Base-by-base conservation (phyloP, 2,329 filamentous ascomycete species). In the Fusarium luffae region DNA sequence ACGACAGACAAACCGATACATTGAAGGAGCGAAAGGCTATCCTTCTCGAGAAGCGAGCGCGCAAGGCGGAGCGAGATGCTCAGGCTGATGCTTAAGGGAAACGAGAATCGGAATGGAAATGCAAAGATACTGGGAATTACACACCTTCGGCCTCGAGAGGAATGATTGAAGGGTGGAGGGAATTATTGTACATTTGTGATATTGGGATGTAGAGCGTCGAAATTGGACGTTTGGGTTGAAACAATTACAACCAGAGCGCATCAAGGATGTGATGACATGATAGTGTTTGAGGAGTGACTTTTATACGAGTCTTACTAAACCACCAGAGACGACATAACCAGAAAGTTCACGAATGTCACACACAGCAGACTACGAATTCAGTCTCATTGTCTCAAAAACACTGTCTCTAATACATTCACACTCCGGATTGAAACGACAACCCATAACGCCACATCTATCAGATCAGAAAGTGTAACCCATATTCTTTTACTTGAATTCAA, bases 31-130 rank as follows among this genome's bases (percentile, higher is more conserved):
- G 94, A 78, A 94, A 94, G 85, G 86, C 92, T 73, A 82, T 86
- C 59, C 86, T 99, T 72, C 84, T 98, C 62, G 94, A 97, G 85
- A 98, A 98, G 90, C 87, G 96, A 79, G 90, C 90, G 80, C 86
- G 93, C 81, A 90, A 82, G 77, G 81, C 79, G 32, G 75, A 79
- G 76, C 74, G 81, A 79, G 75, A 82, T 59, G 78, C 74, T 7
- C 68, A 64, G 57, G 50, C 69, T 28, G 76, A 77, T 64, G 77
- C 77, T 56, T 73, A 60, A 14, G 42, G 66, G 27, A 23, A 27
- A 46, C 19, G 28, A 19, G 23, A 43, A 59, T 7, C 11, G 37
- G 21, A 54, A 55, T 44, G 56, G 41, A 48, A 58, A 67, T 54
- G 34, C 48, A 51, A 67, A 69, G 49, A 61, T 55, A 61, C 34